phyloP scores from a whole-genome alignment of 306 rosid species.

The Ceratonia siliqua region DNA sequence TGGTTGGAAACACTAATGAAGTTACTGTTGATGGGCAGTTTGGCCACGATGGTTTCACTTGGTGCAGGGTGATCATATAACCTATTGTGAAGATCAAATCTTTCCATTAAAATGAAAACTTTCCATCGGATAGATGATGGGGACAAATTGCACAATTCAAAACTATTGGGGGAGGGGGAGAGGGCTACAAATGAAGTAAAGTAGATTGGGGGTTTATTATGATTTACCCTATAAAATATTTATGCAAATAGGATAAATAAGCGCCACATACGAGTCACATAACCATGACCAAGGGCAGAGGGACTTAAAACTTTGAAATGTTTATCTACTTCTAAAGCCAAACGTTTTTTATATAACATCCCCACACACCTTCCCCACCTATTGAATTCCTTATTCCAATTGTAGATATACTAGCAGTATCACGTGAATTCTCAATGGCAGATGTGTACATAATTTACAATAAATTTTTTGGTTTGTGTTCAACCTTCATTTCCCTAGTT shows the following conservation, averaged over 20 bases:
- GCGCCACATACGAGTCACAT: background rate
- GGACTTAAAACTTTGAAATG: too few relatives aligned
- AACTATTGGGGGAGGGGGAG: background rate
- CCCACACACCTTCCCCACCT: background rate
- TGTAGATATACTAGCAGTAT: background rate
- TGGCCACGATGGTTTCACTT: background rate
- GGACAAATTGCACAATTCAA: background rate
- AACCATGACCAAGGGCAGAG: background rate
- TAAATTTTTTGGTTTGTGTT: too few relatives aligned
- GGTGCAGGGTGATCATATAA: background rate
- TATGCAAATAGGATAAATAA: too few relatives aligned
- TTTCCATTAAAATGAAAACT: background rate
- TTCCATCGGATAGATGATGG: background rate
- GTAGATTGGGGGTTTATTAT: background rate
- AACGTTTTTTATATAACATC: background rate
- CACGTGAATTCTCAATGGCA: background rate
- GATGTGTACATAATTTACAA: background rate
- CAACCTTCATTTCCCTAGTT: too few relatives aligned
- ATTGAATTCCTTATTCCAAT: background rate
- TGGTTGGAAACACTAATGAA: slow-evolving; percentile 20
- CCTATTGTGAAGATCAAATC: background rate
- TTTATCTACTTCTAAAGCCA: background rate
- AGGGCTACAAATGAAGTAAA: background rate
- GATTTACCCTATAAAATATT: background rate
- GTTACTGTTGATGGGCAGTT: background rate